Evolutionary conservation across 371 early-diverging fungal genomes (phyloP), one percentile per base, ranked within the genome.

Genomic region (Polyrhizophydium stewartii): DNA sequence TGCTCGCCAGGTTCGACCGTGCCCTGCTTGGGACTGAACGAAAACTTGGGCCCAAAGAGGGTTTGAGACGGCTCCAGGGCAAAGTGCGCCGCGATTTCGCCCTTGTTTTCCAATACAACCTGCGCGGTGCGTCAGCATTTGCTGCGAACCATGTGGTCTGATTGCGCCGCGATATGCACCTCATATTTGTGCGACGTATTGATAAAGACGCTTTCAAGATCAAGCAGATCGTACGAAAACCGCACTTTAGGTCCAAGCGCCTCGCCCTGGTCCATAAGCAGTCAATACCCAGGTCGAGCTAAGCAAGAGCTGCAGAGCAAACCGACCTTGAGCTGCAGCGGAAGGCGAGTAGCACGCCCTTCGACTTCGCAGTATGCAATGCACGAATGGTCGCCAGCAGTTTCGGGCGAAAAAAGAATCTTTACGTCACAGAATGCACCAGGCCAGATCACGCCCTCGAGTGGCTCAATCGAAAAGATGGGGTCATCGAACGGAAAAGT

Each of bases 101-200:
- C 84, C 0, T 60, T 40, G 59, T 84, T 84, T 56, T 81, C 80
- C 1, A 84, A 45, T n/a, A 75, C 28, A 25, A 81, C 69, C 76
- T 78, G 50, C 10, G 27, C 41, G 24, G 25, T 60, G 58, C 17
- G 19, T 27, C 21, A 46, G 50, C 0, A 35, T 58, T 62, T 59
- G 22, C 12, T 47, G 40, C 17, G 30, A 59, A n/a, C n/a, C 16
- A 43, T 43, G 43, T 43, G 43, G 43, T 16, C 31, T 50, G 31
- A 27, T 9, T 50, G 24, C n/a, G 24, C 51, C 9, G 6, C 55
- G 55, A 21, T 25, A 27, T 52, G 2, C 56, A 80, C 79, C 66
- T 76, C 73, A 60, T 73, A 82, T 24, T 55, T 56, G 60, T 82
- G 84, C 25, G 41, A 22, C 21, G 84, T 74, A 56, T 76, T 73